Percentiles rank a stretch among this genome's conserved stretches.
phyloP scores from a whole-genome alignment of 1,139 yeast genomes.

The Spencermartinsiella ligniputridi region DNA sequence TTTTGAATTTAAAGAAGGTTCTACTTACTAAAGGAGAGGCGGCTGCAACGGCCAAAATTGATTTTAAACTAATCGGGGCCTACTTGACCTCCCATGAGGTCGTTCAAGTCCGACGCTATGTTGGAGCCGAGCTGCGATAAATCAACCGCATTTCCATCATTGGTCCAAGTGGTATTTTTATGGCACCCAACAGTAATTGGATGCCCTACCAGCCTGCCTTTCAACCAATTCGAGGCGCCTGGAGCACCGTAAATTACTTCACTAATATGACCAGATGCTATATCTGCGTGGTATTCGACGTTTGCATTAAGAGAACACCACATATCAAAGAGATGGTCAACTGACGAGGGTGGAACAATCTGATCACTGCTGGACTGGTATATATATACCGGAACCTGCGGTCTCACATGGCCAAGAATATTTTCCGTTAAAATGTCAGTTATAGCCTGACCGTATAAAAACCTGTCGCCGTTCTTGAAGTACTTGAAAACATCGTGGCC shows the following conservation, averaged over 20 bases:
- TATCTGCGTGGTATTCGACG: conserved; percentile 22
- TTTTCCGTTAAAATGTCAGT: conserved; percentile 11
- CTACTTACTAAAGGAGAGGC: too few relatives aligned
- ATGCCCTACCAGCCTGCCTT: conserved; percentile 13
- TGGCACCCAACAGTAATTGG: conserved; percentile 9
- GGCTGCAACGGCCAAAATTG: too few relatives aligned
- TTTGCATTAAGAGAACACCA: conserved; percentile 28
- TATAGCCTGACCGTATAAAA: conserved; percentile 13
- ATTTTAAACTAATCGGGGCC: too few relatives aligned
- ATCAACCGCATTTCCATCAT: not conserved
- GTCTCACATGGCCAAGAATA: conserved; percentile 18
- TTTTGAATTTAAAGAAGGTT: too few relatives aligned
- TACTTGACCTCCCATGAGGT: not conserved
- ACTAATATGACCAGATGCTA: conserved; percentile 14
- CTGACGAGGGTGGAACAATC: conserved; percentile 20
- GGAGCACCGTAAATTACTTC: conserved; percentile 10
- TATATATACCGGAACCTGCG: conserved; percentile 23
- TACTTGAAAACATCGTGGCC: conserved; percentile 20
- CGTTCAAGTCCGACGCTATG: not conserved
- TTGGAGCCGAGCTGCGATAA: not conserved
- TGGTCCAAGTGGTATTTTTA: conserved; percentile 7
- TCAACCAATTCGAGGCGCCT: conserved; percentile 18
- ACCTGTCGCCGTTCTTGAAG: conserved; percentile 19
- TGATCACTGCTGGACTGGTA: conserved; percentile 28
- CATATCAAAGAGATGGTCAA: conserved; percentile 17